Evolutionary conservation across 2,329 filamentous ascomycete genomes (phyloP), one percentile per base, ranked within the genome.

Genomic region (Hypoxylon sp.): DNA sequence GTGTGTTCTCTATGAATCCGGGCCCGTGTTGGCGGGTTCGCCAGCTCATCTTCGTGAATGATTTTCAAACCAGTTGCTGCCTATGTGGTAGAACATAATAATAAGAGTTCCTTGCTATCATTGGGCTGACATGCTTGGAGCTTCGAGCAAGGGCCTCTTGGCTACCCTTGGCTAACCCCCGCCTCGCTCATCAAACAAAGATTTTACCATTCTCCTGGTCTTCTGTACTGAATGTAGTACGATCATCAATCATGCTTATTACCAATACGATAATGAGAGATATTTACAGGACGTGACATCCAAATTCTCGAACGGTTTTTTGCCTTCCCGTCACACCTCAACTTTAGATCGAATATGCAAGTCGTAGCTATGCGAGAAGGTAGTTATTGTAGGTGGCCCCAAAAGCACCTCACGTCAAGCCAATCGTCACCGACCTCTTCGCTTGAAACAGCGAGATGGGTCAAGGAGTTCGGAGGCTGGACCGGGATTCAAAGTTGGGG

Each of bases 321-420:
- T 48, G 51, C 55, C 50, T 60, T 56, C 59, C 51, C 60, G 67
- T 67, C 62, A 60, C 65, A 65, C 52, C 66, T 63, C 52, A 60
- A 63, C 64, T 64, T 64, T 63, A 52, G 58, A 65, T 55, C 43
- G 14, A 11, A 55, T 43, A 50, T 23, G 23, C 28, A 36, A 38
- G 56, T 46, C 46, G 45, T 62, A 66, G 59, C 43, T 60, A 45
- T 21, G 30, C 38, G 48, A 34, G 28, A 11, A 49, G 32, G 14
- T 46, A 56, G 32, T 38, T 55, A 9, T 56, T 56, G 14, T 23
- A 51, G 14, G 38, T 59, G 45, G 32, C 23, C 19, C 63, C 61
- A 66, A 56, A 68, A 72, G 69, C 70, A 68, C 48, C 45, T 38
- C 56, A 60, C 36, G 60, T 59, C 34, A 65, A 64, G 55, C 62